Conservation (phyloP, 1,284 basidiomycete species). For the Pascua sp. region DNA sequence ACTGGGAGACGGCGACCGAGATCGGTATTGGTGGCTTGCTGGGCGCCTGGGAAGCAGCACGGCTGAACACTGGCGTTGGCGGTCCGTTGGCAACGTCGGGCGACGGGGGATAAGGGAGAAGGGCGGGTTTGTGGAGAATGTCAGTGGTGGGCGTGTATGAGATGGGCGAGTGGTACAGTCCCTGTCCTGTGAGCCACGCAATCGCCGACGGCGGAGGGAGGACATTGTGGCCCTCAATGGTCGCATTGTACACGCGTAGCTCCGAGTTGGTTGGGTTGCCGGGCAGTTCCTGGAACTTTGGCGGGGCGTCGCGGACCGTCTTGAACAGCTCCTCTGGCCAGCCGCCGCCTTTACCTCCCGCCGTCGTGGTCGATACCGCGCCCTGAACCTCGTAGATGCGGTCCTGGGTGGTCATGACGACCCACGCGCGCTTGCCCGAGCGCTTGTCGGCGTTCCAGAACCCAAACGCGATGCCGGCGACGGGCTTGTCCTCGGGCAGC, state of each 20-base stretch:
- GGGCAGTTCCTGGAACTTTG: conserved; percentile 82
- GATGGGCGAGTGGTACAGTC: conserved; percentile 72
- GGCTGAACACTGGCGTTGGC: conserved; percentile 60
- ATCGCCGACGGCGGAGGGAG: conserved; percentile 57
- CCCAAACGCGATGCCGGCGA: conserved; percentile 79
- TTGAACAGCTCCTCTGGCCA: conserved; percentile 71
- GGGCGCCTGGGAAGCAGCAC: conserved; percentile 12
- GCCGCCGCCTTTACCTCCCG: conserved; percentile 58
- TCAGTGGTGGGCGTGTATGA: conserved; percentile 31
- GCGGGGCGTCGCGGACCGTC: conserved; percentile 66
- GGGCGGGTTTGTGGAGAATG: conserved; percentile 33
- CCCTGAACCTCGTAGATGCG: conserved; percentile 91
- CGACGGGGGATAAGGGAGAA: conserved; percentile 59
- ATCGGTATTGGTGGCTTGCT: conserved; percentile 55
- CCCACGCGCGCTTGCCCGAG: conserved; percentile 46
- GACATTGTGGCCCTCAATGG: conserved; percentile 62
- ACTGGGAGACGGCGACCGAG: conserved; percentile 82
- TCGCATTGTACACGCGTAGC: conserved; percentile 66
- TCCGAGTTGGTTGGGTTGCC: conserved; percentile 70
- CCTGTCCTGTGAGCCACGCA: conserved; percentile 88
- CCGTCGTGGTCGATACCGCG: conserved; percentile 39
- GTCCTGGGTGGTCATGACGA: conserved; percentile 81
- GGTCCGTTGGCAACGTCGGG: conserved; percentile 49
- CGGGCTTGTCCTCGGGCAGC: conserved; percentile 69
- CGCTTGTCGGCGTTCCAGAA: conserved; percentile 47